Evolutionary conservation across 2,329 filamentous ascomycete species (phyloP).

Genomic region (Phyllosticta paracitricarpa): DNA sequence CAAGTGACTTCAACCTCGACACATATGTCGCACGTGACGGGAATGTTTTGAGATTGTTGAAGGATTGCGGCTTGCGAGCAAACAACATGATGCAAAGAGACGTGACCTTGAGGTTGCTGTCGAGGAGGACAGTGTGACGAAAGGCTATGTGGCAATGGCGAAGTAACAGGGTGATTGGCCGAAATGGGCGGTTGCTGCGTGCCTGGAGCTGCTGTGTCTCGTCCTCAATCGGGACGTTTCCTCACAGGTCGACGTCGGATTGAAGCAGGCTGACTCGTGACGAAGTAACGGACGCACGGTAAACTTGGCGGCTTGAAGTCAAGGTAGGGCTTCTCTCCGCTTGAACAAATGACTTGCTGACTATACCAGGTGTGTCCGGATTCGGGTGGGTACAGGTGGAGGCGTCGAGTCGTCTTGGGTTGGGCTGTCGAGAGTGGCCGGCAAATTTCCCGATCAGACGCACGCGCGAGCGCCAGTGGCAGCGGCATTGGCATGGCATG

Average conservation of each 20-base stretch:
- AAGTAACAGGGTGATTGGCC: no score
- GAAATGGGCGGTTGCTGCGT: no score
- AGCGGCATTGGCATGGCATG: background rate
- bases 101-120: no score
- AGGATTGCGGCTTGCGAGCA: no score
- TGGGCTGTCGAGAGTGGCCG: background rate
- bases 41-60: no score
- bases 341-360: background rate
- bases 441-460: background rate
- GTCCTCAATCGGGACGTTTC: no score
- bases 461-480: background rate
- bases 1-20: no score
- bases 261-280: background rate
- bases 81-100: no score
- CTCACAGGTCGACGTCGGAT: background rate
- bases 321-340: background rate
- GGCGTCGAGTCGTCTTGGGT: background rate
- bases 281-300: background rate
- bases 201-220: no score
- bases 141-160: no score
- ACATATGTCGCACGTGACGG: no score
- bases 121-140: no score
- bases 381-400: background rate
- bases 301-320: background rate
- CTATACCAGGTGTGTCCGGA: background rate